Evolutionary conservation across 2,329 filamentous ascomycete species (phyloP).

Genomic region (Colletotrichum tamarilloi): DNA sequence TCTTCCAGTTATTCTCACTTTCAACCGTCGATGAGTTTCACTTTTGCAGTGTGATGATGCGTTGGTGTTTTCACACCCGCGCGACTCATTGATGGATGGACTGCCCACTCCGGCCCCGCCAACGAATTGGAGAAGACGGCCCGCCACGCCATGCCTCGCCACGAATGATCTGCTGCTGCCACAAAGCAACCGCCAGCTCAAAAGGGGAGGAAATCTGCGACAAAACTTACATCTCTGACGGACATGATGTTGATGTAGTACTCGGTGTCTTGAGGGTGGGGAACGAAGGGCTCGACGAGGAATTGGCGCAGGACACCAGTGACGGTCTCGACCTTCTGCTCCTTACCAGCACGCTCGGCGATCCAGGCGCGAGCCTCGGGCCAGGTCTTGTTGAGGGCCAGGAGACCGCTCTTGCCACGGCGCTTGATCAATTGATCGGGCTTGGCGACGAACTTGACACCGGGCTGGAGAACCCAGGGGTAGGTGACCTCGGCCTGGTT

Average conservation of each 20-base stretch:
- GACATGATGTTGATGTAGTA: conserved; percentile 99
- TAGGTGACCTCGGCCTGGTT: conserved; percentile 96
- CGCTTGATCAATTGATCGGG: conserved; percentile 99
- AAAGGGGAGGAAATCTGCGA: conserved; percentile 37
- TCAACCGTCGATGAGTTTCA: conserved; percentile 10
- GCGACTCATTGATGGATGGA: conserved; percentile 22
- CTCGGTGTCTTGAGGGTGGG: conserved; percentile 93
- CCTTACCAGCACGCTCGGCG: conserved; percentile 89
- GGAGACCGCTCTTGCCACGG: conserved; percentile 97
- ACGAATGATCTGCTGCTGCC: not conserved
- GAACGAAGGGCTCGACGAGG: conserved; percentile 98
- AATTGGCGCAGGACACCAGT: conserved; percentile 92
- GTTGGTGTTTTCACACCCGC: conserved; percentile 10
- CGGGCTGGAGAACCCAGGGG: conserved; percentile 89
- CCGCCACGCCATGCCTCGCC: not conserved
- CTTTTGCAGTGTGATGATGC: conserved; percentile 16
- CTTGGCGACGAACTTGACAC: conserved; percentile 96
- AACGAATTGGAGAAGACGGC: conserved; percentile 11
- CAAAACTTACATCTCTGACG: conserved; percentile 92
- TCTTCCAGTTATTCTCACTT: conserved; percentile 5
- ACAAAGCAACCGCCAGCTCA: not conserved
- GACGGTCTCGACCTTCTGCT: conserved; percentile 91
- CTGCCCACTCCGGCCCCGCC: conserved; percentile 20
- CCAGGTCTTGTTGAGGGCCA: conserved; percentile 98
- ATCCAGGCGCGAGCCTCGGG: conserved; percentile 94